Base-by-base conservation (phyloP, 139 green algal genomes). In the Pseudopediastrum boryanum region DNA sequence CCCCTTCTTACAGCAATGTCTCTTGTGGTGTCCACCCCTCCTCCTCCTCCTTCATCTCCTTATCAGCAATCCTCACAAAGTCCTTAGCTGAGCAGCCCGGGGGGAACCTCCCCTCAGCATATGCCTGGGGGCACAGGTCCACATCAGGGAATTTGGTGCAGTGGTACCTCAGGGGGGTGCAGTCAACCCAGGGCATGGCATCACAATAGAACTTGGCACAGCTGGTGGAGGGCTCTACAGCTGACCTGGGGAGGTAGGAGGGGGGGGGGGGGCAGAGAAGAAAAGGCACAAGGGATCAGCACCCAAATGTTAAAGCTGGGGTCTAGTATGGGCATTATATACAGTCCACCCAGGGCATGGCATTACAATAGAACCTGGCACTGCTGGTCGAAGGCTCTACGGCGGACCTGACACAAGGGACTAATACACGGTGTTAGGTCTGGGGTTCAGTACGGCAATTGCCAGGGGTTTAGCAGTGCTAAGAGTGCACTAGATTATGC, bases 141-240 rank as follows among this genome's bases (percentile, higher is more conserved):
- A 97, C 71, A 42, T 93, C 89, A 0, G 92, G 88, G 46, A 75
- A 13, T 77, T 86, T 90, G 31, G 80, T 89, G 90, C 92, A 98
- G 82, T 98, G 94, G 82, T 98, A 98, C 33, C 93, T 85, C 67
- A 90, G 67, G 12, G 44, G 73, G 0, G 87, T 95, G 88, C 93
- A 98, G 19, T 97, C 89, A 13, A 89, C 87, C 83, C 90, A 96
- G 41, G 89, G 92, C 73, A 91, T 91, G 35, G 86, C 90, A 16
- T 74, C 85, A 84, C 94, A 97, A 73, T 87, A 88, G 74, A 91
- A 89, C 2, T 73, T 80, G 8, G 70, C 63, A 0, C 42, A 27
- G 36, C 66, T 61, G 66, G 52, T 71, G 12, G 56, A 64, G 13
- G 48, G 71, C 31, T n/a, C n/a, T n/a, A n/a, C n/a, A n/a, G n/a